These are phyloP conservation scores for Eimeria falciformis DNA, from an alignment of 169 alveolate genomes.

Conservation along the genomic window DNA sequence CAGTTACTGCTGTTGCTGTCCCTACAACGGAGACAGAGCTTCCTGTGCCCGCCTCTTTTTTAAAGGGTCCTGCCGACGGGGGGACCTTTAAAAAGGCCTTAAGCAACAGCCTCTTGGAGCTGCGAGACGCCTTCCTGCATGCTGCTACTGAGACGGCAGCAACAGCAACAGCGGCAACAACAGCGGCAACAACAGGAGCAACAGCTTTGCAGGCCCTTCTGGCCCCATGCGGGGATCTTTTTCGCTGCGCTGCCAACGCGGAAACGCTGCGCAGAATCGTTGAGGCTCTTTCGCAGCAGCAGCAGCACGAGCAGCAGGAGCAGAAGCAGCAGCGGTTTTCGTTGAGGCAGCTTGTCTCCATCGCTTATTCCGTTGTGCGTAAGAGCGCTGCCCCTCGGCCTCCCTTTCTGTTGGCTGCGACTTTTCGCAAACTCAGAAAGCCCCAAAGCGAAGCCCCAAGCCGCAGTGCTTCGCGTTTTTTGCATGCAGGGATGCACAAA, in stretches of 20 bases:
- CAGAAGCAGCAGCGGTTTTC: conserved; percentile 16
- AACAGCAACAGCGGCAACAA: conserved; percentile 1
- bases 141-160: conserved; percentile 28
- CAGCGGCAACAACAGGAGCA: background rate
- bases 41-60: too few relatives aligned
- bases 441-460: conserved; percentile 10
- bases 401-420: background rate
- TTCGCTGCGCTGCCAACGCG: conserved; percentile 53
- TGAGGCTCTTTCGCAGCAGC: background rate
- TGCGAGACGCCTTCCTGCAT: conserved; percentile 37
- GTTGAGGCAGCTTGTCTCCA: conserved; percentile 39
- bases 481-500: conserved; percentile 3
- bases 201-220: background rate
- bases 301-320: conserved; percentile 56
- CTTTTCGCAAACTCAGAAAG: background rate
- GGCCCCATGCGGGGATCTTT: background rate
- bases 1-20: background rate
- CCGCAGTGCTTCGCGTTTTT: background rate
- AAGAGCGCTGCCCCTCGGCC: too few relatives aligned
- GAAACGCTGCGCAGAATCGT: conserved; percentile 28
- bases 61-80: background rate
- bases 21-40: too few relatives aligned
- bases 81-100: background rate
- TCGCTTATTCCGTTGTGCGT: conserved; percentile 32
- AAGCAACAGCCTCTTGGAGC: background rate